Evolutionary conservation across 805 yeast species (phyloP).

Genomic region (Cyberlindnera mycetangii): DNA sequence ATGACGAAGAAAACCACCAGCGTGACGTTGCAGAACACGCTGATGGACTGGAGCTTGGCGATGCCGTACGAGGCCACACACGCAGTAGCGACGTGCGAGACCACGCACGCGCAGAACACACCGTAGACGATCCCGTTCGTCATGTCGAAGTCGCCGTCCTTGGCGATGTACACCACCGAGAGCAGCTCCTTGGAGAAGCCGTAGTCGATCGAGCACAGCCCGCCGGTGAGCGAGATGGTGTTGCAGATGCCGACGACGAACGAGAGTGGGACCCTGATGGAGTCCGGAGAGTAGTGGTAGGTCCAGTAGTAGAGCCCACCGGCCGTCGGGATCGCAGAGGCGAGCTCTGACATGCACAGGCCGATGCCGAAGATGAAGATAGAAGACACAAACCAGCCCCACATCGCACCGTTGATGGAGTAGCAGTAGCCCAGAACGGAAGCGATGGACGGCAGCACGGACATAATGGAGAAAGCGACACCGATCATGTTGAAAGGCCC

Average conservation of each 20-base stretch:
- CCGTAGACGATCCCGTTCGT: conserved; percentile 54
- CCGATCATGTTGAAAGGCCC: conserved; percentile 57
- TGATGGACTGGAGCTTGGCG: conserved; percentile 53
- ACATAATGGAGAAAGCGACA: conserved; percentile 69
- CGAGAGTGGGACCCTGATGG: conserved; percentile 48
- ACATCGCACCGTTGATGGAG: conserved; percentile 41
- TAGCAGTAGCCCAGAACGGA: conserved; percentile 52
- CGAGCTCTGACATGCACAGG: conserved; percentile 61
- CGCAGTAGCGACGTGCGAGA: conserved; percentile 47
- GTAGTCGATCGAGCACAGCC: conserved; percentile 63
- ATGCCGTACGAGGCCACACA: conserved; percentile 54
- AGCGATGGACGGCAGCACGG: conserved; percentile 54
- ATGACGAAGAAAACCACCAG: conserved; percentile 53
- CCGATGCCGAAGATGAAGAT: conserved; percentile 54
- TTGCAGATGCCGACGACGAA: conserved; percentile 66
- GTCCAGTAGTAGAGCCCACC: conserved; percentile 76
- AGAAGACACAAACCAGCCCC: conserved; percentile 72
- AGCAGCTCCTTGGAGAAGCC: conserved; percentile 63
- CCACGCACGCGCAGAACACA: conserved; percentile 54
- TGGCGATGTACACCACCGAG: conserved; percentile 53
- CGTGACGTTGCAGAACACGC: conserved; percentile 49
- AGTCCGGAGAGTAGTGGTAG: conserved; percentile 59
- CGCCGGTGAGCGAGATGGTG: conserved; percentile 63
- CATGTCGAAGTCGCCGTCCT: conserved; percentile 55
- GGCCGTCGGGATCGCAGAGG: conserved; percentile 68